Evolutionary conservation across 768 basidiomycete genomes (phyloP), one percentile per base, ranked within the genome.

Genomic region (Mycena rosella): DNA sequence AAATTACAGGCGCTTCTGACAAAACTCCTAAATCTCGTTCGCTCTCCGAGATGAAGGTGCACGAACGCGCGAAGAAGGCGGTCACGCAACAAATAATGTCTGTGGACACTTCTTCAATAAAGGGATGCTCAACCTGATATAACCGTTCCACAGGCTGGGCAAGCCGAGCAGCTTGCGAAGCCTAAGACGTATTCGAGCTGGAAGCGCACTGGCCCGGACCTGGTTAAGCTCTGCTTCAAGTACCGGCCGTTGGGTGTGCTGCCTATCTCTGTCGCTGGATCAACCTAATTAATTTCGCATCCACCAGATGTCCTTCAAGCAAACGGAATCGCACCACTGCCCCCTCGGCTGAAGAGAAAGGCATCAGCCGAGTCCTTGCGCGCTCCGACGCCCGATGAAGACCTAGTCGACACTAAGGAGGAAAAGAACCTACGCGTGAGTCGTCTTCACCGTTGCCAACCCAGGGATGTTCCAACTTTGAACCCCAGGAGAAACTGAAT

Each of bases 71-170:
- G 0, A 71, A 71, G 48, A 67, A 67, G 26, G 65, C 65, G 5
- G 65, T 63, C n/a, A 64, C 65, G 0, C 69, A 71, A 40, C 65
- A 71, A 29, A 56, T 71, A 40, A 63, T 15, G 69, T 71, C 27
- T 59, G 26, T n/a, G n/a, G n/a, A n/a, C n/a, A n/a, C n/a, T n/a
- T n/a, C n/a, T n/a, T n/a, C n/a, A n/a, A n/a, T n/a, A n/a, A n/a
- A n/a, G n/a, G n/a, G n/a, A n/a, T n/a, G n/a, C n/a, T n/a, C n/a
- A n/a, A n/a, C n/a, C n/a, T n/a, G n/a, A n/a, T n/a, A n/a, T n/a
- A n/a, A n/a, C n/a, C n/a, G n/a, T n/a, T n/a, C 14, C 17, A n/a
- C 14, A 70, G 69, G 6, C 30, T 66, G 13, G 69, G 1, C 18
- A 62, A 32, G 24, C 65, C 5, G 11, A 53, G 32, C 9, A 17